Conservation (phyloP, 192 early-diverging fungal species). For the Rhizophagus sp. region DNA sequence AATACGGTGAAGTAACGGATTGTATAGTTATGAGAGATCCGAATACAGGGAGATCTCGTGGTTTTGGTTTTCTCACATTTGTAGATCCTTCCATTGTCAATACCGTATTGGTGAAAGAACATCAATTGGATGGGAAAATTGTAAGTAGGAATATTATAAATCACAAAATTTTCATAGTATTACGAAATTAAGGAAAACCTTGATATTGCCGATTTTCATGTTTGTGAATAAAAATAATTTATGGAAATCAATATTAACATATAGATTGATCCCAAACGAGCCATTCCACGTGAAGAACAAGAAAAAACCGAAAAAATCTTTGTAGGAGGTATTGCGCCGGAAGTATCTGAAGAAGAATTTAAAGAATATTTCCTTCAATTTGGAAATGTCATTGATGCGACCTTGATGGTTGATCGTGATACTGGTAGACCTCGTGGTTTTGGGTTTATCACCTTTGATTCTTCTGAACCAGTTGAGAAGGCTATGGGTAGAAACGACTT, state of each 20-base stretch:
- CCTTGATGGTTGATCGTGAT: conserved; percentile 82
- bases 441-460: conserved; percentile 93
- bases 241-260: neutral
- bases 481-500: conserved; percentile 72
- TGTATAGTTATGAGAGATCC: conserved; percentile 78
- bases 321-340: conserved; percentile 85
- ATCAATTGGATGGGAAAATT: conserved; percentile 76
- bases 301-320: conserved; percentile 89
- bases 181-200: no score
- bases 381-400: conserved; percentile 81
- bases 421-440: conserved; percentile 91
- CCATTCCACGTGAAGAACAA: conserved; percentile 70
- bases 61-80: conserved; percentile 82
- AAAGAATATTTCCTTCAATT: conserved; percentile 84
- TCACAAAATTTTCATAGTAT: neutral
- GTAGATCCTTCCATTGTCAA: conserved; percentile 60
- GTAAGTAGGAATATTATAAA: conserved; percentile 46
- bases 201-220: no score
- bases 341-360: conserved; percentile 86
- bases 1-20: conserved; percentile 72
- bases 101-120: conserved; percentile 64
- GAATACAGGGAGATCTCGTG: conserved; percentile 65
- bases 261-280: conserved; percentile 76
- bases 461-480: conserved; percentile 71
- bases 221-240: neutral